phyloP scores from a whole-genome alignment of 192 early-diverging fungal species.

The Haplosporangium gracile region DNA sequence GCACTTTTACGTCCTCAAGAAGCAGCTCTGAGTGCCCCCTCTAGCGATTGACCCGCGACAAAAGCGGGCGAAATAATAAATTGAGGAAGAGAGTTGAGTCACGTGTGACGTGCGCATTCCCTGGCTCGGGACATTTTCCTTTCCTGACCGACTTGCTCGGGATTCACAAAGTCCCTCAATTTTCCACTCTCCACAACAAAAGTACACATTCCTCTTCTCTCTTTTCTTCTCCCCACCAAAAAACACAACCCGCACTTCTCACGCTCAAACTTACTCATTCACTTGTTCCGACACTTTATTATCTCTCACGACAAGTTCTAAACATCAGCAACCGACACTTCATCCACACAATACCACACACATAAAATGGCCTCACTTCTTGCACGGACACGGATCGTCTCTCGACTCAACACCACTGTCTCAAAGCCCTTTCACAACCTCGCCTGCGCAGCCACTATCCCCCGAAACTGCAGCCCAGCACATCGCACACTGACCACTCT shows the following conservation, averaged over 20 bases:
- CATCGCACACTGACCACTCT: not conserved
- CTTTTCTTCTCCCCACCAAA: not conserved
- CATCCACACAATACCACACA: not conserved
- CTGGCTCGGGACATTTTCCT: slow-evolving; percentile 3
- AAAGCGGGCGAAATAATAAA: not conserved
- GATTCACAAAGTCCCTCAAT: not conserved
- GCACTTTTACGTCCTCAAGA: slow-evolving; percentile 72
- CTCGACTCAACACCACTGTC: not conserved
- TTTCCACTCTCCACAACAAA: not conserved
- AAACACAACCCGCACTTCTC: not conserved
- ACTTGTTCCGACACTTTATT: not conserved
- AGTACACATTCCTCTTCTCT: not conserved
- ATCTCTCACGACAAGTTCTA: not conserved
- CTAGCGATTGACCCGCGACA: not conserved
- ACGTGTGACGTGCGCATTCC: not conserved
- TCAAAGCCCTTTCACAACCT: not conserved
- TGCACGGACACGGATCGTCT: slow-evolving; percentile 4
- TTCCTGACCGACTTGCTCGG: not conserved
- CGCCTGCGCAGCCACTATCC: not conserved
- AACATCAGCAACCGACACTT: not conserved
- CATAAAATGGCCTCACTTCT: not conserved
- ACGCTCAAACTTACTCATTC: not conserved
- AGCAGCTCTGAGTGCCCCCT: not conserved
- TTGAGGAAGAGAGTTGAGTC: not conserved
- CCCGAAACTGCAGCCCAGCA: not conserved